phyloP scores from a whole-genome alignment of 1,284 basidiomycete species.

The Naganishia albida region DNA sequence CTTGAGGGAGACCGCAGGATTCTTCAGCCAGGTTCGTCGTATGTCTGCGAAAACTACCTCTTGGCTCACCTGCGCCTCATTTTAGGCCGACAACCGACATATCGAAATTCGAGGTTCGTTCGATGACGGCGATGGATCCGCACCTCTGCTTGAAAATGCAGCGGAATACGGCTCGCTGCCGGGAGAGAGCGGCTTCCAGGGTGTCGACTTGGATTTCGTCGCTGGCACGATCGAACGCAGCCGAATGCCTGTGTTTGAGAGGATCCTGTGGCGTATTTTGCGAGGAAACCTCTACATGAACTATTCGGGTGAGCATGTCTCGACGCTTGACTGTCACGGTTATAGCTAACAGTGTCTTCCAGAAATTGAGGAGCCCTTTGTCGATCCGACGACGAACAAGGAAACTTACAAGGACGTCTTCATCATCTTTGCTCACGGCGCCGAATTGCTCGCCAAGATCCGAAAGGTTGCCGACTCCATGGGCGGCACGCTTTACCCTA shows the following conservation, averaged over 20 bases:
- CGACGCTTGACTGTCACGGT: neutral
- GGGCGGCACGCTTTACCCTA: conserved; percentile 94
- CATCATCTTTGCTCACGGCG: conserved; percentile 98
- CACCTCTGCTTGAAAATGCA: conserved; percentile 87
- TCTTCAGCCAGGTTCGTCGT: conserved; percentile 79
- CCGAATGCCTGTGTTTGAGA: conserved; percentile 90
- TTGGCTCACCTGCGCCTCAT: conserved; percentile 19
- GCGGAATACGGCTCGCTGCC: conserved; percentile 60
- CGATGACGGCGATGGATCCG: conserved; percentile 75
- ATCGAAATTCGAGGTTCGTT: conserved; percentile 82
- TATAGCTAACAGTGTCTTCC: conserved; percentile 20
- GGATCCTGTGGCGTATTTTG: conserved; percentile 96
- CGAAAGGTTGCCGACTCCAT: conserved; percentile 98
- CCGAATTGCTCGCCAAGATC: conserved; percentile 90
- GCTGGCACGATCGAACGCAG: conserved; percentile 94
- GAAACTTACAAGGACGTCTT: conserved; percentile 97
- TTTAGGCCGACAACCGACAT: conserved; percentile 75
- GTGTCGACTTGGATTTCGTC: conserved; percentile 86
- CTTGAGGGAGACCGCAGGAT: conserved; percentile 90
- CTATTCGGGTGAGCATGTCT: conserved; percentile 62
- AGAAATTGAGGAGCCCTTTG: conserved; percentile 90
- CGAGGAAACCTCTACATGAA: conserved; percentile 99
- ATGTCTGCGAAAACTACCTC: conserved; percentile 5
- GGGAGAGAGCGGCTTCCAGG: conserved; percentile 62
- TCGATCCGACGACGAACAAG: conserved; percentile 75